Percentiles rank a stretch among this genome's conserved stretches.
Conservation (phyloP, 352 stramenopile genomes). For the Globisporangium apiculatum region DNA sequence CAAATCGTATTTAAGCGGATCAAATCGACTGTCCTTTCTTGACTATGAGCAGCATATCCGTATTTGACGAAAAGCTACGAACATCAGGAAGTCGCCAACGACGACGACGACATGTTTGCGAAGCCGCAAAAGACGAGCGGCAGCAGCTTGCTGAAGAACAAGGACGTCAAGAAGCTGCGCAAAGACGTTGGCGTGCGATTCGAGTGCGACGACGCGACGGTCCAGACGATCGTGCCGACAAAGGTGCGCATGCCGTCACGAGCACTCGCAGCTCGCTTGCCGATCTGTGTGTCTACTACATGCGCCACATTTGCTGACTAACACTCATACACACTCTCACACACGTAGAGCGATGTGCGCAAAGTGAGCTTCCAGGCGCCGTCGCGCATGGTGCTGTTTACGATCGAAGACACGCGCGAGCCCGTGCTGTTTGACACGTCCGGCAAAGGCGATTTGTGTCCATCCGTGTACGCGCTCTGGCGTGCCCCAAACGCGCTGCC, state of each 20-base stretch:
- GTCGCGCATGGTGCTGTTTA: slow-evolving; percentile 67
- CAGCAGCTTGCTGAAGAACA: slow-evolving; percentile 77
- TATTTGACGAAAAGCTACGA: neutral
- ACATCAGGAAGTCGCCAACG: neutral
- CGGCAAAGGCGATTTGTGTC: slow-evolving; percentile 52
- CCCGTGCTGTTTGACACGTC: slow-evolving; percentile 67
- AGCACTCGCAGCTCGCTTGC: neutral
- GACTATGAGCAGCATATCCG: neutral
- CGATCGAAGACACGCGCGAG: slow-evolving; percentile 44
- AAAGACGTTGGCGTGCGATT: slow-evolving; percentile 43
- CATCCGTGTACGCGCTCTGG: slow-evolving; percentile 67
- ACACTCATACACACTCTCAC: neutral
- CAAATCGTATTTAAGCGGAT: no score
- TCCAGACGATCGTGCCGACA: slow-evolving; percentile 33
- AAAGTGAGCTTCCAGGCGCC: slow-evolving; percentile 76
- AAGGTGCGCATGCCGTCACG: slow-evolving; percentile 22
- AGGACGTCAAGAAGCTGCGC: slow-evolving; percentile 83
- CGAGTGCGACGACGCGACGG: slow-evolving; percentile 21
- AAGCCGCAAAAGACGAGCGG: slow-evolving; percentile 73
- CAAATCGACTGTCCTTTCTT: no score
- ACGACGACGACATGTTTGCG: slow-evolving; percentile 49
- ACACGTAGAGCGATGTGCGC: slow-evolving; percentile 32
- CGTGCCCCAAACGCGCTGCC: slow-evolving; percentile 36
- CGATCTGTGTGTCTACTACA: neutral
- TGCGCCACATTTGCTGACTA: neutral